Conservation (phyloP, 768 basidiomycete species). For the Multifurca ochricompacta region DNA sequence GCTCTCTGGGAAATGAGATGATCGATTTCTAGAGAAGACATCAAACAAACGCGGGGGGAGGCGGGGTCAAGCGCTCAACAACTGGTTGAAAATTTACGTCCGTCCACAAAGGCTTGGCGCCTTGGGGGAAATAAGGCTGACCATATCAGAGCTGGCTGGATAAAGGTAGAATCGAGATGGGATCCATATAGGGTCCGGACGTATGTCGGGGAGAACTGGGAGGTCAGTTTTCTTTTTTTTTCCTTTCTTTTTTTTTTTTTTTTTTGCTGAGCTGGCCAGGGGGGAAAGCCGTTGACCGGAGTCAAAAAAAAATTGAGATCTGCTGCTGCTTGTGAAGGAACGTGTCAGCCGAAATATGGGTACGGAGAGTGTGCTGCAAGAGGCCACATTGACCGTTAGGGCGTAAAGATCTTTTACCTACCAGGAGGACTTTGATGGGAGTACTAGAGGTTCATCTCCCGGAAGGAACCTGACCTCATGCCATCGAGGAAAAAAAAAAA, state of each 20-base stretch:
- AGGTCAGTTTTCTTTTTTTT: too few relatives aligned
- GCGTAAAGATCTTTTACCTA: neutral
- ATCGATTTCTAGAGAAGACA: constrained; percentile 1
- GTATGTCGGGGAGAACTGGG: neutral
- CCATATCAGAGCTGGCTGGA: neutral
- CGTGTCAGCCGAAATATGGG: neutral
- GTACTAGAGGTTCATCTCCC: neutral
- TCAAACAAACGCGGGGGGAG: too few relatives aligned
- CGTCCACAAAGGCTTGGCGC: constrained; percentile 9
- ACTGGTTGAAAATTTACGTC: constrained; percentile 13
- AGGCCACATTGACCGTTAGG: neutral
- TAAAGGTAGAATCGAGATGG: neutral
- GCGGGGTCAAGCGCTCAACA: constrained; percentile 1
- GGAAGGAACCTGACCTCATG: too few relatives aligned
- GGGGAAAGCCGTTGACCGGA: neutral
- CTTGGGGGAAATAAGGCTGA: constrained; percentile 14
- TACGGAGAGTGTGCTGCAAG: neutral
- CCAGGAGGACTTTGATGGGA: neutral
- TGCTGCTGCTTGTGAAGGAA: too few relatives aligned
- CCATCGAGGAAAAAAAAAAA: too few relatives aligned
- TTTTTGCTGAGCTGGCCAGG: neutral
- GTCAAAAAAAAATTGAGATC: neutral
- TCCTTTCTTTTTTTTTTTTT: too few relatives aligned
- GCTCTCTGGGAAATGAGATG: constrained; percentile 5
- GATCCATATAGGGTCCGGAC: neutral